These are phyloP conservation scores for Glebionis coronaria DNA, from an alignment of 129 eudicot species.

Conservation along the genomic window DNA sequence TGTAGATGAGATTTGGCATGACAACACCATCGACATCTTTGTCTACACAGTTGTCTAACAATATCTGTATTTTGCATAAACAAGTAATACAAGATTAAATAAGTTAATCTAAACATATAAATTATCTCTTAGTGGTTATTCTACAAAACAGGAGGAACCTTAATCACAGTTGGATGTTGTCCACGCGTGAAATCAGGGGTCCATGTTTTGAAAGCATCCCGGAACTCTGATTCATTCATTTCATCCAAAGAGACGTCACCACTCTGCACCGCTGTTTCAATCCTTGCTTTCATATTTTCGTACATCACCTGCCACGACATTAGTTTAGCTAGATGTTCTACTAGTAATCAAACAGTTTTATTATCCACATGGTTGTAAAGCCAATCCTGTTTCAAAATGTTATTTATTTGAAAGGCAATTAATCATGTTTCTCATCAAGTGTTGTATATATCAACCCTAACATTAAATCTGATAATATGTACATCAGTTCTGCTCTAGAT, in stretches of 20 bases:
- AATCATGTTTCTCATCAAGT: too few species aligned
- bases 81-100: background rate
- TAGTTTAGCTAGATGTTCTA: too few species aligned
- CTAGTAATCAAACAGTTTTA: background rate
- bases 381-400: background rate
- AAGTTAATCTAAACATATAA: background rate
- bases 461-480: too few species aligned
- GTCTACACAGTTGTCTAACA: constrained; percentile 22
- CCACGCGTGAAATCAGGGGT: constrained; percentile 40
- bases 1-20: constrained; percentile 61
- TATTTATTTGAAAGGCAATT: too few species aligned
- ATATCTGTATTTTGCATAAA: constrained; percentile 5
- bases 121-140: too few species aligned
- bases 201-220: constrained; percentile 47
- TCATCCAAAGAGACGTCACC: constrained; percentile 34
- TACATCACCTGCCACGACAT: constrained; percentile 30
- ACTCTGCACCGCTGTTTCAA: constrained; percentile 43
- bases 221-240: constrained; percentile 25
- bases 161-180: constrained; percentile 62
- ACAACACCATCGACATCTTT: constrained; percentile 29
- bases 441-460: too few species aligned
- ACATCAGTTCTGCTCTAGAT: too few species aligned
- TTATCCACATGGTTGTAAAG: background rate
- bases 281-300: constrained; percentile 46
- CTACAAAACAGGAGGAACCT: constrained; percentile 31